Evolutionary conservation across 306 rosid species (phyloP), one percentile per base, ranked within the genome.

Genomic region (Lathyrus aphaca): DNA sequence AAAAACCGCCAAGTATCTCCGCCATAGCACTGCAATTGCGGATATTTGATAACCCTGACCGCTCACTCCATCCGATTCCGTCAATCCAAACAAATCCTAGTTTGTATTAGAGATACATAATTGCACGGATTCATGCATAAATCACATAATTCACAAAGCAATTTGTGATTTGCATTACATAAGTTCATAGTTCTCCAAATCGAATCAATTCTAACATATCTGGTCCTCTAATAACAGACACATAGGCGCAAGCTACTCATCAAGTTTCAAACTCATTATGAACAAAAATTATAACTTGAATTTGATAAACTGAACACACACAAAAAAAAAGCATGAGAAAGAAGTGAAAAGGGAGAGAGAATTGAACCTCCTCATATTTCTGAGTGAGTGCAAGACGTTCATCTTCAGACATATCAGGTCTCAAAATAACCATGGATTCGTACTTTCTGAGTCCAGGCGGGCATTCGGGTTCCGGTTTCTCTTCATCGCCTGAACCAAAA

Each of bases 401-500:
- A 37, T 75, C 79, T 32, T 75, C 79, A 4, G 74, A 45, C 79
- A 75, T 75, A 25, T 75, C 79, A 18, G 79, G 79, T 2, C 79
- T 66, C 68, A 75, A 37, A 67, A 75, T 54, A 15, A 21, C 57
- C 74, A 75, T 75, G 0, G 74, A 57, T 60, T 75, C 79, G 61
- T 66, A 75, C 62, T 46, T 68, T 43, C 79, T 23, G 32, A 75
- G 79, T n/a, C 79, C 79, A 0, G 79, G 79, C 0, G 79, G 79
- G 32, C 79, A 75, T 15, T 68, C 61, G 0, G 95, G 95, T 77
- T 89, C 97, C 82, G 91, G 96, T 83, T 88, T 94, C 6, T 90
- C 97, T 80, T 94, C 98, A 39, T 81, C 69, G 45, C n/a, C n/a
- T n/a, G 85, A 79, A 0, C 84, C 1, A 6, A 67, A 58, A 3